phyloP scores from a whole-genome alignment of 179 eudicot genomes.

The Camellia oleifera region DNA sequence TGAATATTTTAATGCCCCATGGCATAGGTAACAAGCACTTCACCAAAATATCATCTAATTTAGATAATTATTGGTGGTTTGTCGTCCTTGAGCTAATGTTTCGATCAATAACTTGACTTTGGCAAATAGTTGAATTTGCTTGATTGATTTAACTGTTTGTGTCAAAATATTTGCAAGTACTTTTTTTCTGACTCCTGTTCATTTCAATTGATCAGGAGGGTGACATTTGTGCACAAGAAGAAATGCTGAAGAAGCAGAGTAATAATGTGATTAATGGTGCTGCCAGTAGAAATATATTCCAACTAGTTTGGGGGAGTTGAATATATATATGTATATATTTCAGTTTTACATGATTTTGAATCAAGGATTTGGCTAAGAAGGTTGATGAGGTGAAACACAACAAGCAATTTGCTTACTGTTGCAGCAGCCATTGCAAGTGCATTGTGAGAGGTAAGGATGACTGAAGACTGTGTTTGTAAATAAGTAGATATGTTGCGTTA shows the following conservation, averaged over 20 bases:
- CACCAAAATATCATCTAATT: background rate
- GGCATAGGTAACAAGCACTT: background rate
- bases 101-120: background rate
- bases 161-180: background rate
- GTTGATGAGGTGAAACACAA: background rate
- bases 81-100: background rate
- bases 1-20: background rate
- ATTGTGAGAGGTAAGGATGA: too few species aligned
- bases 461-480: background rate
- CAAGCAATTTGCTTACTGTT: too few species aligned
- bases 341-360: background rate
- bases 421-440: too few species aligned
- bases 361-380: background rate
- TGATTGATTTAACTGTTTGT: background rate
- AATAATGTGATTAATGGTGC: conserved; percentile 41
- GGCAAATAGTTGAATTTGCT: too few species aligned
- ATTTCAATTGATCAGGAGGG: conserved; percentile 50
- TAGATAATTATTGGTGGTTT: background rate
- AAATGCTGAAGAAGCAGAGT: conserved; percentile 73
- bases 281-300: conserved; percentile 77
- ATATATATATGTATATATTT: background rate
- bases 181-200: background rate
- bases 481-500: background rate
- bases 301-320: conserved; percentile 68
- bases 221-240: conserved; percentile 68